phyloP scores from a whole-genome alignment of 1,284 basidiomycete genomes.

The Coniferiporia sulphurascens region DNA sequence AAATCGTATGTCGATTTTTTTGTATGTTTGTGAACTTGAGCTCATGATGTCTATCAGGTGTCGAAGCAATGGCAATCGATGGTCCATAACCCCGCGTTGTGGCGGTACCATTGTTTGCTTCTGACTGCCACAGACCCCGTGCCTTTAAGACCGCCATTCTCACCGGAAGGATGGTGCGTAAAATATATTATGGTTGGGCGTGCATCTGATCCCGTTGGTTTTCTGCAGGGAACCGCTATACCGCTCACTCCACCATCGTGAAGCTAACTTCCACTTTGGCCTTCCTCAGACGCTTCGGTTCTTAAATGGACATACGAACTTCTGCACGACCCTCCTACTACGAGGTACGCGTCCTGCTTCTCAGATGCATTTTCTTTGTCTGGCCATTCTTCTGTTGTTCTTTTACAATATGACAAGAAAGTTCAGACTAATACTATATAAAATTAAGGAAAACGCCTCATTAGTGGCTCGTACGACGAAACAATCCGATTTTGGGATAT shows the following conservation, averaged over 20 bases:
- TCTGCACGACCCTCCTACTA: conserved; percentile 80
- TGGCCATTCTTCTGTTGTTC: neutral
- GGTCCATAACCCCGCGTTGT: conserved; percentile 68
- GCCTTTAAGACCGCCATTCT: conserved; percentile 54
- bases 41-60: conserved; percentile 41
- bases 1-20: conserved; percentile 36
- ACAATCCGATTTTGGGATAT: conserved; percentile 88
- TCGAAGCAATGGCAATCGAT: conserved; percentile 72
- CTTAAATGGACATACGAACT: conserved; percentile 81
- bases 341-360: conserved; percentile 40
- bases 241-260: conserved; percentile 77
- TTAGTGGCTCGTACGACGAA: conserved; percentile 89
- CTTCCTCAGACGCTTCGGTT: conserved; percentile 75
- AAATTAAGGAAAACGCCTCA: conserved; percentile 62
- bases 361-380: no score
- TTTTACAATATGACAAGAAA: neutral
- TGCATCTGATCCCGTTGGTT: neutral
- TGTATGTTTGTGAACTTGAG: neutral
- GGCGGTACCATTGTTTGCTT: conserved; percentile 71
- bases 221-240: conserved; percentile 67
- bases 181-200: neutral
- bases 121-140: conserved; percentile 74
- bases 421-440: neutral
- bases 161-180: conserved; percentile 66
- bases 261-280: conserved; percentile 77